Percentiles rank a stretch among this genome's conserved stretches.
Conservation (phyloP, 2,329 filamentous ascomycete species). For the Calonectria montana region DNA sequence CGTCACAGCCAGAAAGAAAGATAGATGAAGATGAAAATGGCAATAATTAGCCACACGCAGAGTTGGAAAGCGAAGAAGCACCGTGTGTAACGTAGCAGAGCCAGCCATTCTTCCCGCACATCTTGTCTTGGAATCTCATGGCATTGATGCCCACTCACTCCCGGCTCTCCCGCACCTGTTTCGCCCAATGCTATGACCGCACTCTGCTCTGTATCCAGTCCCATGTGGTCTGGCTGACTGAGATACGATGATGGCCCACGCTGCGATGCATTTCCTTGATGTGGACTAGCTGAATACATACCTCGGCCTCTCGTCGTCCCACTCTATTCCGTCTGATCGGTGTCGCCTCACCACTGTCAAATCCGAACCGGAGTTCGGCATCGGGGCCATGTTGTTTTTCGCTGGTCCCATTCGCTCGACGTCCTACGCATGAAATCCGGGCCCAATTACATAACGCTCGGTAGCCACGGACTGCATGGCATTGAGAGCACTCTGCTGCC, state of each 20-base stretch:
- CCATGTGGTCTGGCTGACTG: background rate
- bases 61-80: background rate
- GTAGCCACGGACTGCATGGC: slow-evolving; percentile 5
- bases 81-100: slow-evolving; percentile 9
- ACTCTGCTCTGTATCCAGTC: background rate
- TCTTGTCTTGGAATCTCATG: background rate
- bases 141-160: background rate
- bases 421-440: background rate
- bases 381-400: background rate
- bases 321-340: background rate
- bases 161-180: background rate
- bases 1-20: background rate
- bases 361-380: background rate
- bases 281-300: background rate
- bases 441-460: slow-evolving; percentile 5
- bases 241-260: background rate
- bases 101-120: background rate
- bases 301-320: background rate
- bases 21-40: background rate
- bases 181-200: background rate
- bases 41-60: background rate
- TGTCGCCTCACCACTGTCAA: background rate
- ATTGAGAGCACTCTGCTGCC: slow-evolving; percentile 8
- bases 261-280: background rate
- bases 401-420: background rate